Evolutionary conservation across 352 stramenopile genomes (phyloP).

Genomic region (Phytophthora tubulina): DNA sequence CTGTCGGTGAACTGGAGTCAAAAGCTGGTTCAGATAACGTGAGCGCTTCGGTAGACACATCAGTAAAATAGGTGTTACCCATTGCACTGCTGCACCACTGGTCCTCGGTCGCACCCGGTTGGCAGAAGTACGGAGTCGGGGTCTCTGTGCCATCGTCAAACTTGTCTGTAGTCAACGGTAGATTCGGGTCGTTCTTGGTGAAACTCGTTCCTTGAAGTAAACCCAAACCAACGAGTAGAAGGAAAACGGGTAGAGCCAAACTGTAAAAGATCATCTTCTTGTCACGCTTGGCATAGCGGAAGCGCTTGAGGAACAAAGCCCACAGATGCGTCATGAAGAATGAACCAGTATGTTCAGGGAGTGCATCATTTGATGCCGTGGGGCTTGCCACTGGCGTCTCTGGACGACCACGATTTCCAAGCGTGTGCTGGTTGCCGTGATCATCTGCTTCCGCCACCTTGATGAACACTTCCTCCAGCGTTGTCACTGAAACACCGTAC

Average conservation of each 20-base stretch:
- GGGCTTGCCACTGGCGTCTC: constrained; percentile 16
- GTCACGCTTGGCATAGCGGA: constrained; percentile 66
- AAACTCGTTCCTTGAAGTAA: constrained; percentile 52
- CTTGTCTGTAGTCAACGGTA: constrained; percentile 42
- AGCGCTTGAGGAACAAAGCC: constrained; percentile 69
- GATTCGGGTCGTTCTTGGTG: constrained; percentile 52
- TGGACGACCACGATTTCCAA: constrained; percentile 32
- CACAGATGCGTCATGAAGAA: constrained; percentile 51
- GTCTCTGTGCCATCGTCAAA: constrained; percentile 40
- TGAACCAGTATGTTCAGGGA: constrained; percentile 11
- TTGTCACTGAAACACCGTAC: constrained; percentile 84
- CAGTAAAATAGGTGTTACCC: constrained; percentile 46
- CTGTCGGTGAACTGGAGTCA: constrained; percentile 52
- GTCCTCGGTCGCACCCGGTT: constrained; percentile 33
- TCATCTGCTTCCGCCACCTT: constrained; percentile 65
- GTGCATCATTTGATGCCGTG: constrained; percentile 19
- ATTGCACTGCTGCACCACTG: constrained; percentile 59
- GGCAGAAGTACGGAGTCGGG: constrained; percentile 59
- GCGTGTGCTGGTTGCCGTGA: constrained; percentile 51
- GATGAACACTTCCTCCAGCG: constrained; percentile 85
- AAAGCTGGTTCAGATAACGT: constrained; percentile 38
- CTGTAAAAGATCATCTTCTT: constrained; percentile 69
- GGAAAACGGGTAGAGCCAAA: constrained; percentile 58
- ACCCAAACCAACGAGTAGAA: constrained; percentile 60
- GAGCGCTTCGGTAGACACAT: constrained; percentile 36